Evolutionary conservation across 140 eudicot genomes (phyloP).

Genomic region (Stevia rebaudiana): DNA sequence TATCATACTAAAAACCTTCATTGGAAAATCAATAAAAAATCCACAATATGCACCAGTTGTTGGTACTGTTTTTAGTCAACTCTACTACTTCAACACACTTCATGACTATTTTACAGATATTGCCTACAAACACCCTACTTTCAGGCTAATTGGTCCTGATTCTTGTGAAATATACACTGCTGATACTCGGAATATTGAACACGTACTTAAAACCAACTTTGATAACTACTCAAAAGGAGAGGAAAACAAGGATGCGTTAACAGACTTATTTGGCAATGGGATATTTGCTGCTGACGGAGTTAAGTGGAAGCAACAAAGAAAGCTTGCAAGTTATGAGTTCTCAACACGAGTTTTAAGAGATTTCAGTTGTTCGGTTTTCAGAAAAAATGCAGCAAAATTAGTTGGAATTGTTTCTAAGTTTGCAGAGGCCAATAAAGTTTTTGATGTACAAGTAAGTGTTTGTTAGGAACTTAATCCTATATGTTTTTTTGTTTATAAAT

Average conservation of each 20-base stretch:
- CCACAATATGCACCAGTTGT: slow-evolving; percentile 42
- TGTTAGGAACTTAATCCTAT: not conserved
- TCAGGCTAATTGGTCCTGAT: slow-evolving; percentile 41
- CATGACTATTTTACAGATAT: slow-evolving; percentile 37
- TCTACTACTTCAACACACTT: slow-evolving; percentile 39
- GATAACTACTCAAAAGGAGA: slow-evolving; percentile 42
- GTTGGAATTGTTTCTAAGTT: slow-evolving; percentile 30
- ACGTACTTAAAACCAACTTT: slow-evolving; percentile 55
- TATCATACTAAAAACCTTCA: slow-evolving; percentile 27
- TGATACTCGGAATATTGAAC: slow-evolving; percentile 44
- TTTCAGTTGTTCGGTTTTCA: slow-evolving; percentile 51
- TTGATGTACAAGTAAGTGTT: slow-evolving; percentile 58
- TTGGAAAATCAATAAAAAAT: slow-evolving; percentile 33
- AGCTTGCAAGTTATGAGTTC: slow-evolving; percentile 54
- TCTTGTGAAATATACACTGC: slow-evolving; percentile 49
- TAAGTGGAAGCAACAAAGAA: slow-evolving; percentile 52
- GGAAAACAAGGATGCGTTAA: slow-evolving; percentile 24
- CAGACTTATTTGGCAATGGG: slow-evolving; percentile 48
- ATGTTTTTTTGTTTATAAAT: not conserved
- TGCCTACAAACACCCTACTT: slow-evolving; percentile 45
- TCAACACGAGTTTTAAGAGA: slow-evolving; percentile 46
- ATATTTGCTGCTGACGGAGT: slow-evolving; percentile 49
- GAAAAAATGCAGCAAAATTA: slow-evolving; percentile 43
- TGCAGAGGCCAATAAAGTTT: slow-evolving; percentile 16
- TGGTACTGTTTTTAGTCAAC: slow-evolving; percentile 43